Conservation (phyloP, 2,329 filamentous ascomycete genomes). For the Colletotrichum noveboracense region DNA sequence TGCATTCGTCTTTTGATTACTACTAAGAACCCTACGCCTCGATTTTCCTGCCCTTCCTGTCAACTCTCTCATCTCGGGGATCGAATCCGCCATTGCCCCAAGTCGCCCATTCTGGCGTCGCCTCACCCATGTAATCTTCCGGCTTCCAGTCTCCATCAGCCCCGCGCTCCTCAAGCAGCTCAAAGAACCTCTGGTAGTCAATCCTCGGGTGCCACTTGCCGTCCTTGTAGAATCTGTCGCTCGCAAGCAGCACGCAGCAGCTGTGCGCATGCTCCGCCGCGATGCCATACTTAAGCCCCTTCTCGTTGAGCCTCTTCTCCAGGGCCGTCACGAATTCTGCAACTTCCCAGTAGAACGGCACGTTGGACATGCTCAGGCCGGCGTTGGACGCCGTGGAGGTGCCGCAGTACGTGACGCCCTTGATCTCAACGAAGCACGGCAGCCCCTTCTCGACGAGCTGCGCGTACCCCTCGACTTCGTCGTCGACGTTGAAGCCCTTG, state of each 20-base stretch:
- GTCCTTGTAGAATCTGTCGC: constrained; percentile 76
- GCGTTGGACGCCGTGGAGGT: constrained; percentile 84
- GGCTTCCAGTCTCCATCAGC: constrained; percentile 75
- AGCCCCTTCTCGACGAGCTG: constrained; percentile 84
- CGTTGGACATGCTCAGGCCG: constrained; percentile 95
- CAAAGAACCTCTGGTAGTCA: constrained; percentile 88
- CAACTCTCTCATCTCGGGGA: constrained; percentile 85
- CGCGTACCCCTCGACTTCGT: constrained; percentile 90
- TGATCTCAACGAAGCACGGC: constrained; percentile 93
- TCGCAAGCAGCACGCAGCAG: constrained; percentile 89
- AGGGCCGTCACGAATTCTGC: constrained; percentile 80
- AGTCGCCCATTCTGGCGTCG: constrained; percentile 91
- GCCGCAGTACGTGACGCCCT: constrained; percentile 96
- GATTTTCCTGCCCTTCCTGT: constrained; percentile 79
- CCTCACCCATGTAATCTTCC: constrained; percentile 86
- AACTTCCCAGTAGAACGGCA: constrained; percentile 94
- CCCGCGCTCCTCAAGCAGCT: constrained; percentile 74
- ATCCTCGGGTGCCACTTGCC: constrained; percentile 92
- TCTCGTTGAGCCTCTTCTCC: constrained; percentile 68
- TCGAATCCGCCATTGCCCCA: constrained; percentile 97
- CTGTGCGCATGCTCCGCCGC: constrained; percentile 95
- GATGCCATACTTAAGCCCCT: constrained; percentile 85
- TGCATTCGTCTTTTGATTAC: constrained; percentile 17
- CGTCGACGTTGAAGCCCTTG: constrained; percentile 97
- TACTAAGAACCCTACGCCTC: constrained; percentile 35